phyloP scores from a whole-genome alignment of 306 rosid species.

The Ormosia semicastrata region DNA sequence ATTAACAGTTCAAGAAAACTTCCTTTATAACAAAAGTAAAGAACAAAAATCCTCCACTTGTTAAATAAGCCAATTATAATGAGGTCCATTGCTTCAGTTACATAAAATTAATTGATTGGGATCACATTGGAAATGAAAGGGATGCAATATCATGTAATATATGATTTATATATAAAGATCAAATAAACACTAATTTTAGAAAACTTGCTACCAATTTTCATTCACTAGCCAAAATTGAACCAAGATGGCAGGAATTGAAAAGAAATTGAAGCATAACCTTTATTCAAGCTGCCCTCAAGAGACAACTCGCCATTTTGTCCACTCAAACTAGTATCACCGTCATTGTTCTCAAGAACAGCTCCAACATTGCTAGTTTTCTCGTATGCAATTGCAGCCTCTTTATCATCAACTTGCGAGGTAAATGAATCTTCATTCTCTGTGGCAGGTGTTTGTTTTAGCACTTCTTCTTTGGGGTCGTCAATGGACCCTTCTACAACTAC shows the following conservation, averaged over 20 bases:
- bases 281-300: constrained; percentile 35
- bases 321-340: constrained; percentile 26
- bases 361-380: constrained; percentile 10
- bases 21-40: not conserved
- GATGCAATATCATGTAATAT: not conserved
- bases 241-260: constrained; percentile 20
- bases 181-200: not conserved
- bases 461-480: constrained; percentile 12
- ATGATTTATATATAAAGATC: not conserved
- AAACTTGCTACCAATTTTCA: not conserved
- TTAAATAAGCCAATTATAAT: not conserved
- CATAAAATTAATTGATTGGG: constrained; percentile 9
- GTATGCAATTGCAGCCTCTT: constrained; percentile 20
- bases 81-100: not conserved
- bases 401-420: constrained; percentile 26
- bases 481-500: constrained; percentile 20
- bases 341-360: constrained; percentile 35
- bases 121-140: constrained; percentile 5
- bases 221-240: constrained; percentile 16
- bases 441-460: constrained; percentile 18
- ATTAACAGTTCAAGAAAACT: constrained; percentile 21
- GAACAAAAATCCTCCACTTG: not conserved
- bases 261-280: constrained; percentile 40
- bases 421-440: not conserved
- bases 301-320: constrained; percentile 32